Percentiles rank a stretch among this genome's conserved stretches.
Evolutionary conservation across 2,329 filamentous ascomycete species (phyloP).

Genomic region (Monosporascus sp.): DNA sequence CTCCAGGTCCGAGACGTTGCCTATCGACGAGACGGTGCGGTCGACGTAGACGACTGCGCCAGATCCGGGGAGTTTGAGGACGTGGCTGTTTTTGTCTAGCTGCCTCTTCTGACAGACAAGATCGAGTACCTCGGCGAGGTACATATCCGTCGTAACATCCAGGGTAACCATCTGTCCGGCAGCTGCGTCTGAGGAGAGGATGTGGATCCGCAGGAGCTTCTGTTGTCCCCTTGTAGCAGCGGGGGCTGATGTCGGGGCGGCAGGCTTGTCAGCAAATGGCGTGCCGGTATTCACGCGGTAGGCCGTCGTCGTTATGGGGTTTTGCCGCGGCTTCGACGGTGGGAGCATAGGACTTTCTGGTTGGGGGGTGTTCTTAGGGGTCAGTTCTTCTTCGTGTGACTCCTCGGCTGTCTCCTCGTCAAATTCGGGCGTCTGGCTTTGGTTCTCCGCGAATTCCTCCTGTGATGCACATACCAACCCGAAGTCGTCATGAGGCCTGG

Average conservation of each 20-base stretch:
- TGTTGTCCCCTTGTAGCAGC: slow-evolving; percentile 55
- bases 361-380: slow-evolving; percentile 45
- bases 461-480: slow-evolving; percentile 68
- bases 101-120: slow-evolving; percentile 71
- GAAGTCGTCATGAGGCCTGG: slow-evolving; percentile 78
- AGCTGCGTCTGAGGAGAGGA: slow-evolving; percentile 62
- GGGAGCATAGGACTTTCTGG: slow-evolving; percentile 28
- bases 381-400: slow-evolving; percentile 34
- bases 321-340: slow-evolving; percentile 37
- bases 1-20: slow-evolving; percentile 69
- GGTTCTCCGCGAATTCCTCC: slow-evolving; percentile 64
- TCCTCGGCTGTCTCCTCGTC: slow-evolving; percentile 43
- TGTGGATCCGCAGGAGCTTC: slow-evolving; percentile 67
- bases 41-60: slow-evolving; percentile 72
- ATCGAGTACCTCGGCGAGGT: slow-evolving; percentile 76
- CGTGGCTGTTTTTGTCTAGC: slow-evolving; percentile 72
- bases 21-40: slow-evolving; percentile 72
- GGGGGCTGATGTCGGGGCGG: slow-evolving; percentile 37
- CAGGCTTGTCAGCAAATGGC: slow-evolving; percentile 52
- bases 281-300: slow-evolving; percentile 43
- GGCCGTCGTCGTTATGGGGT: slow-evolving; percentile 58
- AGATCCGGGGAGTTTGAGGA: slow-evolving; percentile 70
- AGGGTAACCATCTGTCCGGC: slow-evolving; percentile 70
- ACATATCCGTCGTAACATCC: slow-evolving; percentile 76
- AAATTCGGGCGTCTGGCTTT: slow-evolving; percentile 61